Evolutionary conservation across 2,329 filamentous ascomycete species (phyloP).

Genomic region (Beauveria caledonica): DNA sequence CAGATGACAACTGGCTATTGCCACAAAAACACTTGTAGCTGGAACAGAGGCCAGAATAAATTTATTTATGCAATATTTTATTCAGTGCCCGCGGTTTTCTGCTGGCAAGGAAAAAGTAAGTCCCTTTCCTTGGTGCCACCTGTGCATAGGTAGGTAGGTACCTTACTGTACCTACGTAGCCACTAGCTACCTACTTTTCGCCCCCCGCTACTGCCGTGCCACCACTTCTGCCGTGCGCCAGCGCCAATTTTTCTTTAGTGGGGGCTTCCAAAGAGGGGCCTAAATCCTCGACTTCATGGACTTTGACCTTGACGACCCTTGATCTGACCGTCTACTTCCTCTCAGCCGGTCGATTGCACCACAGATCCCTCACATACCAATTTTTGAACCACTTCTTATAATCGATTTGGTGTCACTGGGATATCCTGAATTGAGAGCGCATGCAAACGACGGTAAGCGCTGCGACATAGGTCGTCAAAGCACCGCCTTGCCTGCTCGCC

Average conservation of each 20-base stretch:
- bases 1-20: background rate
- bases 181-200: too few species aligned
- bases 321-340: background rate
- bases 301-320: slow-evolving; percentile 2
- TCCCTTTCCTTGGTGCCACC: background rate
- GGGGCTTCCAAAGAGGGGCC: slow-evolving; percentile 9
- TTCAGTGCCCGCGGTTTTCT: background rate
- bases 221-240: background rate
- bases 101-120: background rate
- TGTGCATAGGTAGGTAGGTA: too few species aligned
- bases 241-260: slow-evolving; percentile 11
- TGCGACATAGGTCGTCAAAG: background rate
- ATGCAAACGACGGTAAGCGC: slow-evolving; percentile 4
- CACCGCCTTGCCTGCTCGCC: background rate
- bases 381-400: background rate
- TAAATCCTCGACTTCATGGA: slow-evolving; percentile 5
- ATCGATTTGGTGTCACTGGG: background rate
- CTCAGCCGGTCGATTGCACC: background rate
- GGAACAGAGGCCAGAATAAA: too few species aligned
- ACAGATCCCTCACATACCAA: background rate
- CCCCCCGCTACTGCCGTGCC: background rate
- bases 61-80: background rate
- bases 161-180: background rate
- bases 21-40: background rate
- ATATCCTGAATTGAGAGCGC: background rate